Base-by-base conservation (phyloP, 345 rosid species). In the Salix suchowensis region DNA sequence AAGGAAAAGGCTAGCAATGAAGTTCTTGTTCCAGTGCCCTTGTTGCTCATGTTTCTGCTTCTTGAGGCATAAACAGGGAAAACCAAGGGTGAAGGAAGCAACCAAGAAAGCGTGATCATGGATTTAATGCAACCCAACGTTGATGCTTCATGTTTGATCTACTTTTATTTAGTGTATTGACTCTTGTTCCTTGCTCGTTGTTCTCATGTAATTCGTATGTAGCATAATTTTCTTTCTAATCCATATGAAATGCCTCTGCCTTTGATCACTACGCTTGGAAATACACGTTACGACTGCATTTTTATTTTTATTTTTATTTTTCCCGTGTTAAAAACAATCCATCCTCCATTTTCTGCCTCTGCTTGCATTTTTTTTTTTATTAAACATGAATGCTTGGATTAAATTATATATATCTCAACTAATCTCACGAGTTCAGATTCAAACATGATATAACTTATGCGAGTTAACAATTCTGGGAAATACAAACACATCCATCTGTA, bases 21-120 rank as follows among this genome's bases (percentile, higher is more conserved):
- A 92, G 91, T 92, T 92, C 89, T 87, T 92, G 90, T 92, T 90
- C 68, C 97, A 92, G 76, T 92, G 94, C 48, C 97, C 97, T 66
- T 89, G 97, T 48, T 92, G 97, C 54, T 88, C 94, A 14, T 92
- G 97, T 80, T 92, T 92, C 86, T 92, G 94, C 86, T 90, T 92
- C 89, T 39, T 92, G 93, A 92, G 90, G 86, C 97, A 94, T 30
- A 86, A 86, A 85, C 66, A 54, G 36, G 94, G 91, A 55, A 86
- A 88, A 72, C 90, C 92, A 64, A 88, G 85, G 83, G 84, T 70
- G 75, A 86, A 87, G 83, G 74, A 76, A 76, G 72, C 39, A 19
- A 21, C 75, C 76, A 80, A 84, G 83, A 87, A 88, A 42, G 67
- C 68, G 24, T 55, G 26, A 70, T 13, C 24, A n/a, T 21, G 24